Evolutionary conservation across 2,329 filamentous ascomycete genomes (phyloP), one percentile per base, ranked within the genome.

Genomic region (Calonectria fujianensis): DNA sequence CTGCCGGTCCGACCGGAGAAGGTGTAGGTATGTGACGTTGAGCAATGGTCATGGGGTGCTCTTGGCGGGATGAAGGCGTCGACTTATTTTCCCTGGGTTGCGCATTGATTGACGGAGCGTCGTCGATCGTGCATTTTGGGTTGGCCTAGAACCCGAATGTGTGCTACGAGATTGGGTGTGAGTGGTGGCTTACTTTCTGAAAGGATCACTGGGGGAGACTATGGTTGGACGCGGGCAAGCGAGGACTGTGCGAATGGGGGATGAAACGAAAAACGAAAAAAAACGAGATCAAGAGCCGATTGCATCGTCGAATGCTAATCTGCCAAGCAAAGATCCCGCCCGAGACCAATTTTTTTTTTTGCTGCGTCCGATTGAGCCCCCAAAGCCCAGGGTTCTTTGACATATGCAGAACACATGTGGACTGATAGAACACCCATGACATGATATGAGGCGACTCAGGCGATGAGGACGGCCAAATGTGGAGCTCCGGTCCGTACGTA

Each of bases 11-110:
- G 59, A 70, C 69, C 69, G 69, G 69, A 64, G 68, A 54, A 65
- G 69, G 69, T 70, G 69, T 70, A 65, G 57, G 69, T 70, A 70
- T 70, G 69, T 70, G 69, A 70, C 69, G 69, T 45, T 70, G 48
- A 31, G 57, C n/a, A 9, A n/a, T 18, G 59, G 69, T 70, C 69
- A 70, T 64, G 69, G 45, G 69, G 52, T 48, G 57, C 41, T 32
- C 20, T 57, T 32, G 41, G 37, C 31, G 20, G 54, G 35, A 48
- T 52, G 45, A 54, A 48, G 48, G 61, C 41, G 39, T 65, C 61
- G 39, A 65, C 20, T 48, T 24, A 64, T 48, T 65, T 50, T 10
- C 14, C 2, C 54, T 59, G 24, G 8, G 57, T 29, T 41, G 35
- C 35, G n/a, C 57, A 61, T 61, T 65, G 61, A 65, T 50, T 50